These are phyloP conservation scores for Penicillium angulare DNA, from an alignment of 495 filamentous ascomycete species.

Conservation along the genomic window DNA sequence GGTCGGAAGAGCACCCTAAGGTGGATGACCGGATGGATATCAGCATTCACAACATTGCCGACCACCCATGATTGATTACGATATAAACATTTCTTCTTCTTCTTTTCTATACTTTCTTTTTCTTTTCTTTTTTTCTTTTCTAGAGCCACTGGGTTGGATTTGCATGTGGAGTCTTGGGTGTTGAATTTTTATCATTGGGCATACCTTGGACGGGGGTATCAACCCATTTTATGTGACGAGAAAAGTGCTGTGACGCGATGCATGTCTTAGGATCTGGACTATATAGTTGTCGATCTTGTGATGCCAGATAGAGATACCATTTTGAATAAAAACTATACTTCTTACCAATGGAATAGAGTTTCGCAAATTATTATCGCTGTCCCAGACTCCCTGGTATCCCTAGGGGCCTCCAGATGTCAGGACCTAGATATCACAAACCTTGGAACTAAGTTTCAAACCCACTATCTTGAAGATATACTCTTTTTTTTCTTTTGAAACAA, in stretches of 20 bases:
- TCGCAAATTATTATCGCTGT: not conserved
- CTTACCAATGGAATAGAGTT: too few relatives aligned
- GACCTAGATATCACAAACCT: too few relatives aligned
- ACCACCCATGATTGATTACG: slow-evolving; percentile 40
- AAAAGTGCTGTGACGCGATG: slow-evolving; percentile 5
- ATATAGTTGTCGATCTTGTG: not conserved
- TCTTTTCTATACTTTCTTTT: not conserved
- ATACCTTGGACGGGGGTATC: slow-evolving; percentile 6
- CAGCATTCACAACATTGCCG: slow-evolving; percentile 57
- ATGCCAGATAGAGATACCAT: slow-evolving; percentile 10
- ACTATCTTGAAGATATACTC: too few relatives aligned
- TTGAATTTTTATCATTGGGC: slow-evolving; percentile 11
- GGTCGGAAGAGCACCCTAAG: slow-evolving; percentile 34
- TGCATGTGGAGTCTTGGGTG: slow-evolving; percentile 21
- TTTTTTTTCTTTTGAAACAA: too few relatives aligned
- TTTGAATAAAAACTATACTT: slow-evolving; percentile 1
- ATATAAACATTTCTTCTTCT: slow-evolving; percentile 13
- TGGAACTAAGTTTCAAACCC: too few relatives aligned
- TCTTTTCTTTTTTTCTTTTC: not conserved
- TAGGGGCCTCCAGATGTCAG: not conserved
- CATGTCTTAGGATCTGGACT: not conserved
- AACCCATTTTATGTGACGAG: slow-evolving; percentile 1
- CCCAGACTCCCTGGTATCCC: not conserved
- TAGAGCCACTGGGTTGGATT: slow-evolving; percentile 5
- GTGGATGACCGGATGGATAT: slow-evolving; percentile 58